These are phyloP conservation scores for Blakeslea trispora DNA, from an alignment of 371 early-diverging fungal species.

Conservation along the genomic window DNA sequence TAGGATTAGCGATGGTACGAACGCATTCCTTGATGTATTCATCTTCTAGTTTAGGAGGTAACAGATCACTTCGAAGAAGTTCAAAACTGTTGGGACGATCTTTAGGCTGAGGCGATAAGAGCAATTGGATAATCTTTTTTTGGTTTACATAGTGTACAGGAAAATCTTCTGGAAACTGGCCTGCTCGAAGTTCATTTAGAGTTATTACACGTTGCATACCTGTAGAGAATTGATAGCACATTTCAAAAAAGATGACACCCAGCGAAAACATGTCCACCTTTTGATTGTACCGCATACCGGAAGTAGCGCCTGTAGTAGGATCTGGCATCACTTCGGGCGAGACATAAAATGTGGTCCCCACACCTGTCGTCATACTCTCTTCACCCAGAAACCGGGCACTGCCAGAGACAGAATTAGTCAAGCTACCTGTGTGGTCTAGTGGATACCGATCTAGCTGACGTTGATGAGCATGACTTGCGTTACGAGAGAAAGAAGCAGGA, in stretches of 20 bases:
- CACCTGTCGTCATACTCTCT: slow-evolving; percentile 73
- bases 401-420: slow-evolving; percentile 45
- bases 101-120: slow-evolving; percentile 80
- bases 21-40: slow-evolving; percentile 92
- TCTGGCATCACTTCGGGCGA: slow-evolving; percentile 81
- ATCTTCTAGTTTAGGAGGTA: slow-evolving; percentile 90
- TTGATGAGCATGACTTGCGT: slow-evolving; percentile 13
- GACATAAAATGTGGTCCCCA: slow-evolving; percentile 94
- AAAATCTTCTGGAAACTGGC: slow-evolving; percentile 80
- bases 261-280: slow-evolving; percentile 58
- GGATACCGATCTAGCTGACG: slow-evolving; percentile 13
- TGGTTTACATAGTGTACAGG: slow-evolving; percentile 63
- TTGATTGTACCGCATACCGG: slow-evolving; percentile 58
- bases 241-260: slow-evolving; percentile 72
- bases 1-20: slow-evolving; percentile 86
- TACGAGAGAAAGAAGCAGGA: slow-evolving; percentile 13
- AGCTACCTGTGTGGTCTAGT: slow-evolving; percentile 23
- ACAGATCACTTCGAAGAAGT: slow-evolving; percentile 72
- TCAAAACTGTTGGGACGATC: slow-evolving; percentile 86
- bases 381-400: slow-evolving; percentile 42
- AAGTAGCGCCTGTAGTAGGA: slow-evolving; percentile 37
- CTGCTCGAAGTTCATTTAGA: slow-evolving; percentile 65
- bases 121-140: slow-evolving; percentile 66
- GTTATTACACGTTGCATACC: slow-evolving; percentile 74
- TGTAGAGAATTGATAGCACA: slow-evolving; percentile 70